Conservation (phyloP, 1,284 basidiomycete species). For the Agroathelia rolfsii region DNA sequence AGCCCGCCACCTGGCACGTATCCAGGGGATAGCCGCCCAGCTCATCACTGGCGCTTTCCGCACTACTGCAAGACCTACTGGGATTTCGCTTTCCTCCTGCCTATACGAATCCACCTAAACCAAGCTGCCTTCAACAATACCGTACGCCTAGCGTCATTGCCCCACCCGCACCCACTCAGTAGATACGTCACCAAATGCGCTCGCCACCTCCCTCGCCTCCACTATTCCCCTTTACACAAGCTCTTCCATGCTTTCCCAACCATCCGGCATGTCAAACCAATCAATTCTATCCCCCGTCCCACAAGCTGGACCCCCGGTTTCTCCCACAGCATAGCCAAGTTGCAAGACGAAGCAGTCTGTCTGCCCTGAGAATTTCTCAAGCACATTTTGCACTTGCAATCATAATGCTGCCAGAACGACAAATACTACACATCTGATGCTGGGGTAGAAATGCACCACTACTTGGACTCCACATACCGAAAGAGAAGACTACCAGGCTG, state of each 20-base stretch:
- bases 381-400: too few relatives aligned
- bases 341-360: conserved; percentile 7
- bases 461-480: too few relatives aligned
- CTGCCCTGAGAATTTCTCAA: too few relatives aligned
- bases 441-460: too few relatives aligned
- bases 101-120: conserved; percentile 9
- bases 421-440: too few relatives aligned
- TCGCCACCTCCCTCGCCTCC: conserved; percentile 3
- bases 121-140: conserved; percentile 5
- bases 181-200: neutral
- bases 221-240: conserved; percentile 11
- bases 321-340: neutral
- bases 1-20: too few relatives aligned
- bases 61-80: conserved; percentile 10
- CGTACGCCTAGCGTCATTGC: conserved; percentile 9
- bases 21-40: too few relatives aligned
- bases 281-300: conserved; percentile 6
- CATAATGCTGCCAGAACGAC: too few relatives aligned
- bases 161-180: conserved; percentile 8
- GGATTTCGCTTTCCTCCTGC: conserved; percentile 10
- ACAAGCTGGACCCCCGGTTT: conserved; percentile 6
- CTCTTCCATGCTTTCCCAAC: conserved; percentile 11
- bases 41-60: conserved; percentile 13
- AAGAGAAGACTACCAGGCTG: too few relatives aligned
- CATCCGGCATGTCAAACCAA: conserved; percentile 10